These are phyloP conservation scores for Kitagawia praeruptora DNA, from an alignment of 129 eudicot genomes.

Conservation along the genomic window DNA sequence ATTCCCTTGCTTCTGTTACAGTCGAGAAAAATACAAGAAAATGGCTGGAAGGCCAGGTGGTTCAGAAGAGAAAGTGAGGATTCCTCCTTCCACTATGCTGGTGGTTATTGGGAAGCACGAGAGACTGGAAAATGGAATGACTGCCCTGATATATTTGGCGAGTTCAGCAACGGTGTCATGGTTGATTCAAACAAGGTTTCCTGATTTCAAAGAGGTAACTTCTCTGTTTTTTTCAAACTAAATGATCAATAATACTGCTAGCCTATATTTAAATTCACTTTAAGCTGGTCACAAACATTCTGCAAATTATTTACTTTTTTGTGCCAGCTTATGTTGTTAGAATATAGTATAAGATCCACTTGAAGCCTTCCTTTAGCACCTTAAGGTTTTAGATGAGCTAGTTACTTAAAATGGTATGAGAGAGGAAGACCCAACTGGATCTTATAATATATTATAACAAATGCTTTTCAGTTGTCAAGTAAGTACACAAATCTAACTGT, in stretches of 20 bases:
- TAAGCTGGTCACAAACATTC: background rate
- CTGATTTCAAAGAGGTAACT: constrained; percentile 28
- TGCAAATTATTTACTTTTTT: background rate
- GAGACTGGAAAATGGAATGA: constrained; percentile 52
- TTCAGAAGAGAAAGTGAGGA: constrained; percentile 53
- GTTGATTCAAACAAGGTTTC: constrained; percentile 30
- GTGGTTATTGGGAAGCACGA: constrained; percentile 86
- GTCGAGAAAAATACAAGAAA: constrained; percentile 82
- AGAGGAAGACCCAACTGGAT: no score
- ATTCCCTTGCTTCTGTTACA: constrained; percentile 18
- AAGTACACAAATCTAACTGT: background rate
- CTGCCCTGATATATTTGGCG: constrained; percentile 72
- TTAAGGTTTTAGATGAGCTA: no score
- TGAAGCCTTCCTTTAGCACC: no score
- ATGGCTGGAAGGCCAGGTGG: constrained; percentile 88
- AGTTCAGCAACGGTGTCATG: constrained; percentile 35
- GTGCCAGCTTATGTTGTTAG: background rate
- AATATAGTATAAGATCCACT: no score
- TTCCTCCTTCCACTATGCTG: constrained; percentile 50
- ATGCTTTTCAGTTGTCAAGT: background rate
- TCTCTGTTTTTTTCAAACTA: background rate
- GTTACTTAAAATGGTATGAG: no score
- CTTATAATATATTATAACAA: no score
- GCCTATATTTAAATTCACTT: no score
- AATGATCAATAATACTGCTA: background rate